Conservation (phyloP, 2,329 filamentous ascomycete species). For the Pseudogymnoascus sp. region DNA sequence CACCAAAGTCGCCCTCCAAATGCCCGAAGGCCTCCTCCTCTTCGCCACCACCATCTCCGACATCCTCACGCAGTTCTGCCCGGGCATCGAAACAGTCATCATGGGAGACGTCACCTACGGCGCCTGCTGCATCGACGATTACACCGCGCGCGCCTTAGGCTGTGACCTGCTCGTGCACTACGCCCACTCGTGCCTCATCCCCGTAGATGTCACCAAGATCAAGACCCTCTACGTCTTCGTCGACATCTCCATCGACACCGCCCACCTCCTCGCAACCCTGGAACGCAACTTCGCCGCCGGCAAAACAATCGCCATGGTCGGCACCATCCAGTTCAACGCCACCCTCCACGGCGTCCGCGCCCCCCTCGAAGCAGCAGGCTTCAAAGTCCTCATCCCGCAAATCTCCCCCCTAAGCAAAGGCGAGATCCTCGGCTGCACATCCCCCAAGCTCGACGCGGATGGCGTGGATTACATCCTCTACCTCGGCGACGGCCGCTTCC, state of each 20-base stretch:
- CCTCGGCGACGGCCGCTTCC: slow-evolving; percentile 86
- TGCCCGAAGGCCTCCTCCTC: slow-evolving; percentile 88
- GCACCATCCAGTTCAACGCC: slow-evolving; percentile 97
- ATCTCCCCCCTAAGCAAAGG: slow-evolving; percentile 89
- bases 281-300: slow-evolving; percentile 79
- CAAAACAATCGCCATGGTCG: slow-evolving; percentile 86
- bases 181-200: slow-evolving; percentile 92
- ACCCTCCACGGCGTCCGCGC: slow-evolving; percentile 82
- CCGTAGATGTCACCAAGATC: slow-evolving; percentile 92
- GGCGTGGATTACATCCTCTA: slow-evolving; percentile 75
- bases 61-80: slow-evolving; percentile 90
- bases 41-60: slow-evolving; percentile 98
- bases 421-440: slow-evolving; percentile 96
- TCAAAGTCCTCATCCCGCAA: slow-evolving; percentile 80
- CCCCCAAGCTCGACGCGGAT: slow-evolving; percentile 58
- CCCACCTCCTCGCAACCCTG: slow-evolving; percentile 78
- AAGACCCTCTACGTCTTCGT: slow-evolving; percentile 98
- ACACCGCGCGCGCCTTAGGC: slow-evolving; percentile 85
- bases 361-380: slow-evolving; percentile 74
- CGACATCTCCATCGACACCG: slow-evolving; percentile 89
- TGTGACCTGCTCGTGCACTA: slow-evolving; percentile 96
- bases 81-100: slow-evolving; percentile 84
- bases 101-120: slow-evolving; percentile 99
- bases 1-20: slow-evolving; percentile 85
- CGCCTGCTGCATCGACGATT: slow-evolving; percentile 97